Conservation (phyloP, 176 grass and related monocot species). For the sorghum (Sorghum bicolor) region DNA sequence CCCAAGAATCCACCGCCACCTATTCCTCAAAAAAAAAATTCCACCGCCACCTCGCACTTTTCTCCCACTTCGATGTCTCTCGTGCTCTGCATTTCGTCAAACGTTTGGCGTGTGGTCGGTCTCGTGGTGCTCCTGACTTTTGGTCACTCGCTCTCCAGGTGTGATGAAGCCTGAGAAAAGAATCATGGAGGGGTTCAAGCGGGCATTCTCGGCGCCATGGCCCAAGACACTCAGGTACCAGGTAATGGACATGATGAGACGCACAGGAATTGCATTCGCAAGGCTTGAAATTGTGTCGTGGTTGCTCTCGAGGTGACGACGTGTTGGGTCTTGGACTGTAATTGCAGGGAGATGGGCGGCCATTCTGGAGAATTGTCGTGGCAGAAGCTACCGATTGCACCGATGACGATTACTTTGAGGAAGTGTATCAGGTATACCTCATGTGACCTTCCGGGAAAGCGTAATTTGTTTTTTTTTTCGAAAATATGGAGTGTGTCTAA, state of each 20-base stretch:
- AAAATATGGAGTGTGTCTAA: too few species aligned
- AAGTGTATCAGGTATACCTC: slow-evolving; percentile 72
- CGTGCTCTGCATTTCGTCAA: neutral
- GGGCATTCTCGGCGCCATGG: slow-evolving; percentile 78
- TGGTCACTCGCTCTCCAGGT: slow-evolving; percentile 20
- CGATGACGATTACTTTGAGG: slow-evolving; percentile 69
- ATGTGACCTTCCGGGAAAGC: neutral
- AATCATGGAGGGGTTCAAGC: slow-evolving; percentile 82
- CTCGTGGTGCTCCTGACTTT: neutral
- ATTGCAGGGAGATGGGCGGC: slow-evolving; percentile 65
- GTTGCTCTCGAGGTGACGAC: neutral
- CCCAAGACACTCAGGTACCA: slow-evolving; percentile 85
- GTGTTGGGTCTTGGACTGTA: slow-evolving; percentile 9
- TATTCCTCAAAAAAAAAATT: too few species aligned
- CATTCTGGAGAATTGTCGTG: slow-evolving; percentile 84
- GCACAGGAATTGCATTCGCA: neutral
- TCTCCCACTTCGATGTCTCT: neutral
- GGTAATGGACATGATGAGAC: slow-evolving; percentile 24
- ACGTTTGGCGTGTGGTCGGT: neutral
- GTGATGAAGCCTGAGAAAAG: slow-evolving; percentile 35
- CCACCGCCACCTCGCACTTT: neutral
- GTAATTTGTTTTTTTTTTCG: too few species aligned
- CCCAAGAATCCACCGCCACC: neutral
- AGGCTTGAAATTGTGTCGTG: neutral
- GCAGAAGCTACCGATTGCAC: slow-evolving; percentile 69